Percentiles rank a stretch among this genome's conserved stretches.
Conservation (phyloP, 306 rosid genomes). For the Canavalia gladiata region DNA sequence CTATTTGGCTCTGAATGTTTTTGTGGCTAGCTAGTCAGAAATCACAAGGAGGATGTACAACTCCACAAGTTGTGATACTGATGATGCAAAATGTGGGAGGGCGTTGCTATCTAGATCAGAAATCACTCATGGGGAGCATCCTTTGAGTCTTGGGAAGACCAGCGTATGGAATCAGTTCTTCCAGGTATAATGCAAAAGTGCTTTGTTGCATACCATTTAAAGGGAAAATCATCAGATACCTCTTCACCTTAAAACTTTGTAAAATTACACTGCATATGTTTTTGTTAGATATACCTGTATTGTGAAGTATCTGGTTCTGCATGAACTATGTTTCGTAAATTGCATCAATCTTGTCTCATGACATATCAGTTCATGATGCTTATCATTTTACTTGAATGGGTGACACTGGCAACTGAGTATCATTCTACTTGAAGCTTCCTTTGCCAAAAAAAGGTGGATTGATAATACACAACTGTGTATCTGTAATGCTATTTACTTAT, state of each 20-base stretch:
- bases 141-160: conserved; percentile 95
- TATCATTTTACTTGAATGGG: conserved; percentile 29
- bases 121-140: conserved; percentile 94
- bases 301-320: conserved; percentile 9
- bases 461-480: neutral
- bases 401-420: conserved; percentile 3
- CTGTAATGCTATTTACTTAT: conserved; percentile 26
- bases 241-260: neutral
- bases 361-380: neutral
- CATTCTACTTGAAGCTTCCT: conserved; percentile 23
- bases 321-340: conserved; percentile 24
- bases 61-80: conserved; percentile 62
- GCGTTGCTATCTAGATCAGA: conserved; percentile 89
- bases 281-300: conserved; percentile 15
- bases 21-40: conserved; percentile 99
- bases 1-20: conserved; percentile 79
- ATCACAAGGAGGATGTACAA: conserved; percentile 84
- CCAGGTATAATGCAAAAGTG: conserved; percentile 65
- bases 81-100: conserved; percentile 64
- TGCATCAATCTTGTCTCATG: conserved; percentile 18
- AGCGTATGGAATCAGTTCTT: conserved; percentile 98
- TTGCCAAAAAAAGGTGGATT: conserved; percentile 26
- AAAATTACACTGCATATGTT: conserved; percentile 8
- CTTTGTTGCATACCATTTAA: conserved; percentile 13
- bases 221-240: neutral